Evolutionary conservation across 1,139 yeast species (phyloP), one percentile per base, ranked within the genome.

Genomic region (Meyerozyma carpophila): DNA sequence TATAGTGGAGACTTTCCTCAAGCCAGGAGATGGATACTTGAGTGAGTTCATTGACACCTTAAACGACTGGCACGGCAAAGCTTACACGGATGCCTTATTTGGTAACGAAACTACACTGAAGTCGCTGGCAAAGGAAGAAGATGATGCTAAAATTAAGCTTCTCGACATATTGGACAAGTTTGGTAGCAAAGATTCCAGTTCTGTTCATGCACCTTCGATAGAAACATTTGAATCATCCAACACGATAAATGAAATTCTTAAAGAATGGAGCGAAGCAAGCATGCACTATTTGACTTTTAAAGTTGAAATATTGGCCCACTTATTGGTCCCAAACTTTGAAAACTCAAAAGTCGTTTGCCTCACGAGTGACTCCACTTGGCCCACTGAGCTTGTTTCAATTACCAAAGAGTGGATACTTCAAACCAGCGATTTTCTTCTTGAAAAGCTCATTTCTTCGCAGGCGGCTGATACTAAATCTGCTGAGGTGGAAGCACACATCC

Each of bases 281-380:
- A 56, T 61, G 25, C 82, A 80, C 54, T 68, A 73, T 32, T 71
- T 69, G 39, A 79, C 78, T 41, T 61, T 77, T 0, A 70, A 87
- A 46, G 53, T 69, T 7, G 43, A 51, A 2, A 58, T 86, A 3
- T 51, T 85, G 51, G 63, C n/a, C 53, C 58, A 21, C 51, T 82
- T 1, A 56, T 80, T 9, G 56, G 66, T 7, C 32, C 45, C 5
- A 10, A 43, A 41, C 6, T 48, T 45, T 26, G 39, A 42, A 5
- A 37, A 36, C n/a, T 13, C 27, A 8, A 14, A 16, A 24, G 18
- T 21, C 11, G 36, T 47, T 8, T 59, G 65, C 36, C 50, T 59
- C 4, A 43, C 65, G 1, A 51, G 57, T 18, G 62, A 58, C 18
- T 52, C 61, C 3, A 27, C 45, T 11, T 71, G 75, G 75, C 54